Evolutionary conservation across 2,329 filamentous ascomycete genomes (phyloP).

Genomic region (Diatrype stigma): DNA sequence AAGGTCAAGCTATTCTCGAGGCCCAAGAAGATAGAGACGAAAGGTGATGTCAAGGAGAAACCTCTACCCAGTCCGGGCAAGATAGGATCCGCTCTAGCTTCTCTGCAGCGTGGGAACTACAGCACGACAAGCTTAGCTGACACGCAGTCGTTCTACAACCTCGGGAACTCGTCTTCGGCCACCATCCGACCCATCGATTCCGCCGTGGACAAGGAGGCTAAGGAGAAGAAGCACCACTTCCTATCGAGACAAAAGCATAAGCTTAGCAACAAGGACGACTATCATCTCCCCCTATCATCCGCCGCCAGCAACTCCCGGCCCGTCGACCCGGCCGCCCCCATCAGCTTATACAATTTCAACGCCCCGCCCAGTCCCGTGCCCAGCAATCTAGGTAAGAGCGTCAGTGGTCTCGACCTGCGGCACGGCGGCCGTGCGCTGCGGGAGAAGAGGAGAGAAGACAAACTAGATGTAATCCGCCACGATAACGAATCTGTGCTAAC

Average conservation of each 20-base stretch:
- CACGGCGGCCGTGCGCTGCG: constrained; percentile 72
- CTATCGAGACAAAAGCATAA: constrained; percentile 76
- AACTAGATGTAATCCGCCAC: constrained; percentile 41
- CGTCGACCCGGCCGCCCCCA: constrained; percentile 69
- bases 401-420: constrained; percentile 73
- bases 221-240: constrained; percentile 71
- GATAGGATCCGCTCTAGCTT: constrained; percentile 62
- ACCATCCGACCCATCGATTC: constrained; percentile 65
- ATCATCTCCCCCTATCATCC: constrained; percentile 68
- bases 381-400: constrained; percentile 71
- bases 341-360: constrained; percentile 75
- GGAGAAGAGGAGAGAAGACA: constrained; percentile 77
- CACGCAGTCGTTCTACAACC: constrained; percentile 64
- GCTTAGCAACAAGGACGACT: constrained; percentile 67
- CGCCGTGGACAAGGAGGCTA: constrained; percentile 39
- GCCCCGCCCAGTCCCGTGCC: constrained; percentile 68
- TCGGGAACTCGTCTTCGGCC: constrained; percentile 72
- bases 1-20: constrained; percentile 81
- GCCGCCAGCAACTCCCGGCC: constrained; percentile 73
- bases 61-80: constrained; percentile 70
- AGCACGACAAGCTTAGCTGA: constrained; percentile 70
- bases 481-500: constrained; percentile 47
- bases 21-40: constrained; percentile 70
- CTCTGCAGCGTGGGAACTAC: constrained; percentile 62
- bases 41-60: constrained; percentile 62